Evolutionary conservation across 2,329 filamentous ascomycete genomes (phyloP), one percentile per base, ranked within the genome.

Genomic region (Penicillium griseofulvum): DNA sequence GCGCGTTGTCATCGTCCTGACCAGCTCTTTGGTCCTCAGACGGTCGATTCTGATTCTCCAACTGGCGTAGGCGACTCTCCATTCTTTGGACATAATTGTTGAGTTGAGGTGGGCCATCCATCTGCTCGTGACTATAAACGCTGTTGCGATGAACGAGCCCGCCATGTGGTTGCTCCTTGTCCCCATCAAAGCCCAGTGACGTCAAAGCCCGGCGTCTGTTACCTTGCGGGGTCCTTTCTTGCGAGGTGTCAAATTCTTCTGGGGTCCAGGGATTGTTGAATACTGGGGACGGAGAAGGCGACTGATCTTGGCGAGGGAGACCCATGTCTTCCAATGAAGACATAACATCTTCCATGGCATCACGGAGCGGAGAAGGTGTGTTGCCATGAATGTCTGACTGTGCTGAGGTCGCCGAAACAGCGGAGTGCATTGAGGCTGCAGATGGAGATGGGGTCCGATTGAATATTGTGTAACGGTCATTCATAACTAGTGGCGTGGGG

Each of bases 261-360:
- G 91, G 91, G 0, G 91, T 94, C 94, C 94, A 99, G 5, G 91
- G 87, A 67, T 91, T 71, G 41, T 68, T 65, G 46, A 72, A 72
- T 0, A 81, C 77, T 39, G 84, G 80, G 0, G 84, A 81, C 28
- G 83, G 81, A 33, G 57, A 61, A 34, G 79, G 66, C 59, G 79
- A 78, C 29, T 76, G 72, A 11, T 69, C 73, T 22, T 81, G 76
- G 53, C 81, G 81, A 39, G 83, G 78, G 64, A 87, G 79, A 17
- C 87, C 87, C 80, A 99, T 90, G 57, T 92, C 91, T 68, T 96
- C 88, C 41, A 99, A 76, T 53, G 94, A 95, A 62, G 94, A 91
- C 85, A 97, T 97, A 4, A 99, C 92, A 72, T 95, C 93, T 68
- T 97, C 93, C 91, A 99, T 99, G 1, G 94, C 94, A 71, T 92